phyloP scores from a whole-genome alignment of 768 basidiomycete species.

The Hysterangium stoloniferum region DNA sequence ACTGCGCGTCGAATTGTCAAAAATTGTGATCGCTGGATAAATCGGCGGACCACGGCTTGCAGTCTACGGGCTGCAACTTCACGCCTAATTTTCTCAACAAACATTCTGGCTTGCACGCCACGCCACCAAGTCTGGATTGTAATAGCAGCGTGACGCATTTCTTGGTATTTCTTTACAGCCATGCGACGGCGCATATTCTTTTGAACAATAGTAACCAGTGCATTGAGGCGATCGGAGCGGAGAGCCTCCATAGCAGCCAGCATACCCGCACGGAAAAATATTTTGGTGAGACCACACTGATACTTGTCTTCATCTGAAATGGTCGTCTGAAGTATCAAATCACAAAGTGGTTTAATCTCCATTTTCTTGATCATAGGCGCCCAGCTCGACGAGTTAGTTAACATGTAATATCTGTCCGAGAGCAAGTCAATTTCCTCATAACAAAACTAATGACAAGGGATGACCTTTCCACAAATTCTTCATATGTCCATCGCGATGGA shows the following conservation, averaged over 20 bases:
- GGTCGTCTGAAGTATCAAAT: conserved; percentile 74
- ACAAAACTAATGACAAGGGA: conserved; percentile 19
- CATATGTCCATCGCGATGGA: conserved; percentile 96
- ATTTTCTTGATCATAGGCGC: conserved; percentile 74
- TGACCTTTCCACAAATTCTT: conserved; percentile 96
- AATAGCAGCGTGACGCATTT: conserved; percentile 65
- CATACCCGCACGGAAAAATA: conserved; percentile 99
- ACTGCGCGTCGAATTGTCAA: conserved; percentile 53
- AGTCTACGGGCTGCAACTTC: conserved; percentile 70
- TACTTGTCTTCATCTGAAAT: conserved; percentile 95
- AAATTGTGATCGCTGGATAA: conserved; percentile 66
- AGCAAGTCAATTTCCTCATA: conserved; percentile 15
- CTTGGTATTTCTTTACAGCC: conserved; percentile 72
- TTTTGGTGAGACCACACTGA: conserved; percentile 94
- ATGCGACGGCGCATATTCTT: conserved; percentile 91
- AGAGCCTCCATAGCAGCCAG: conserved; percentile 90
- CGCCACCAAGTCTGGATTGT: conserved; percentile 94
- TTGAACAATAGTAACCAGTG: conserved; percentile 91
- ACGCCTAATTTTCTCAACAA: conserved; percentile 63
- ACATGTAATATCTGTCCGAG: conserved; percentile 83
- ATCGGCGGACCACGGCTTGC: conserved; percentile 66
- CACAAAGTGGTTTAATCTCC: conserved; percentile 75
- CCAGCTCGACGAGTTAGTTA: conserved; percentile 83
- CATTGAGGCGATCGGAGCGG: conserved; percentile 79
- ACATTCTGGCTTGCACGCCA: conserved; percentile 65